Evolutionary conservation across 495 filamentous ascomycete genomes (phyloP), one percentile per base, ranked within the genome.

Genomic region (Annulohypoxylon maeteangense): DNA sequence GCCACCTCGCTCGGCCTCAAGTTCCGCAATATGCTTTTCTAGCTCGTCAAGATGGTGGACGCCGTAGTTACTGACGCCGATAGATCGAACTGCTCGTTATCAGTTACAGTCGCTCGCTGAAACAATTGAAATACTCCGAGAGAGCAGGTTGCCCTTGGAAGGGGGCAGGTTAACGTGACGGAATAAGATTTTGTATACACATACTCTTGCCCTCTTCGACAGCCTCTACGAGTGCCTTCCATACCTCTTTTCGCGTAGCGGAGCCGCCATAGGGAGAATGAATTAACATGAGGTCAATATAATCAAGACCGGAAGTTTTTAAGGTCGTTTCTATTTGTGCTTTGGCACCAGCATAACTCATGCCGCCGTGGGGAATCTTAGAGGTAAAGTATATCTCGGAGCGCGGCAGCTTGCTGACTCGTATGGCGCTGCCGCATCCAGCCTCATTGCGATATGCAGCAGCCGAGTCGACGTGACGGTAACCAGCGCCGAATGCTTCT

Each of bases 381-480:
- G 86, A 86, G 40, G 91, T 94, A 80, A 92, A 89, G 81, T 89
- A 94, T 47, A 94, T 81, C 31, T 91, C 79, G 16, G 82, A 79
- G 32, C 92, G 87, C 0, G 90, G 84, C 2, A 93, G 77, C 1
- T 83, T 82, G 18, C 86, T 81, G 47, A 82, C 78, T 16, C 80
- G 78, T 53, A 95, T 88, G 4, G 90, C 91, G 0, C 82, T 76
- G 1, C 88, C 90, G 25, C 88, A 89, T 7, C 87, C 83, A 5
- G 76, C 84, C 78, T 95, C 91, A 69, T 93, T 94, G 67, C 83
- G 81, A 75, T 95, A 95, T 44, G 79, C 83, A 7, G 86, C 84
- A 0, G 92, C 92, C 22, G 88, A 90, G 78, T 95, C 92, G 62
- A 95, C 80, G 84, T 90, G 92, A 45, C 90, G 88, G 70, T 94